These are phyloP conservation scores for Eutrema japonicum DNA, from an alignment of 345 rosid species.

Conservation along the genomic window DNA sequence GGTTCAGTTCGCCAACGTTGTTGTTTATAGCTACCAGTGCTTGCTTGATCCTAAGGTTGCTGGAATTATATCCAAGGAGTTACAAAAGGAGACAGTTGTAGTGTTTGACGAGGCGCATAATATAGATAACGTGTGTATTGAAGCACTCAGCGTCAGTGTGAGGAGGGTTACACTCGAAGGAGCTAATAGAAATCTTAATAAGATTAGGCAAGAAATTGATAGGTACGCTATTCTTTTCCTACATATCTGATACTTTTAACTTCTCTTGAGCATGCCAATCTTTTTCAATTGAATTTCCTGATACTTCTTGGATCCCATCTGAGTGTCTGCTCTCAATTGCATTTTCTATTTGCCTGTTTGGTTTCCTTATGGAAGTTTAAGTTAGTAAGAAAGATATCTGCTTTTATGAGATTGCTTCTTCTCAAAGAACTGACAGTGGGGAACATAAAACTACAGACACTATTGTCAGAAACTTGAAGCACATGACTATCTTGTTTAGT, in stretches of 20 bases:
- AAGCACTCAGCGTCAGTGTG: conserved; percentile 94
- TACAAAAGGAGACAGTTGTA: conserved; percentile 93
- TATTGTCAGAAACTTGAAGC: conserved; percentile 20
- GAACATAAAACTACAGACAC: not conserved
- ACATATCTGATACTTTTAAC: conserved; percentile 1
- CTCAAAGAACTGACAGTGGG: not conserved
- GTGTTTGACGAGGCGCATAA: conserved; percentile 99
- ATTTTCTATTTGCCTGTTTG: not conserved
- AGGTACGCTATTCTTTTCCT: conserved; percentile 53
- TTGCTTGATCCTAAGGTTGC: conserved; percentile 98
- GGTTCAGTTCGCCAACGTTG: conserved; percentile 92
- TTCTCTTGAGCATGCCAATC: not conserved
- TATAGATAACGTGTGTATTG: conserved; percentile 95
- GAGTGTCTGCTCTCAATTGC: conserved; percentile 1
- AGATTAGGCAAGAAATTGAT: conserved; percentile 79
- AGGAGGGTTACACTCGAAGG: conserved; percentile 95
- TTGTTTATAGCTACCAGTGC: conserved; percentile 96
- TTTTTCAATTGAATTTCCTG: not conserved
- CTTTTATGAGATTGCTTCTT: conserved; percentile 4
- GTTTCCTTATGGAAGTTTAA: not conserved
- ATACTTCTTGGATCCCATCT: not conserved
- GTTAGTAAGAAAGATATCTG: conserved; percentile 4
- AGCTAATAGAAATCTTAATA: conserved; percentile 80
- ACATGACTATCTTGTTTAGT: conserved; percentile 22
- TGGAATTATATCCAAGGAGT: conserved; percentile 93